Conservation (phyloP, 768 basidiomycete genomes). For the Coprinopsis sp. region DNA sequence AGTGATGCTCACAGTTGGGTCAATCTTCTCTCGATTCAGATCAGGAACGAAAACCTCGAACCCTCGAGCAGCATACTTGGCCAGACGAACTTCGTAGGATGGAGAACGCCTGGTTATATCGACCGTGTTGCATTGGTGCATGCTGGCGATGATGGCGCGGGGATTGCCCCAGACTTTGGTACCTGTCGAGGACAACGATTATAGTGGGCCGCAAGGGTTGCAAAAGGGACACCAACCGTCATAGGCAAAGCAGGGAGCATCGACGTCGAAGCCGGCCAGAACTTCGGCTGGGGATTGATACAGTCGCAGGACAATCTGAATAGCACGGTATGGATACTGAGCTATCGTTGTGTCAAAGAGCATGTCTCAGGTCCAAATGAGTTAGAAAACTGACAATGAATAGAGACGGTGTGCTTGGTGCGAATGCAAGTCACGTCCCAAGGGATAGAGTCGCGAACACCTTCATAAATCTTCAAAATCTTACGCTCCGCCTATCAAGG, state of each 20-base stretch:
- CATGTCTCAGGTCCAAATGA: neutral
- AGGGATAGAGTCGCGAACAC: slow-evolving; percentile 59
- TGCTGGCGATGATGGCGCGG: slow-evolving; percentile 54
- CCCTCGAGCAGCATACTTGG: slow-evolving; percentile 51
- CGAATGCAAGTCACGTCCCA: slow-evolving; percentile 68
- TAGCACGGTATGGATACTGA: slow-evolving; percentile 63
- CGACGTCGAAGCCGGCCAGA: slow-evolving; percentile 64
- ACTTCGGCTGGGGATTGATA: slow-evolving; percentile 63
- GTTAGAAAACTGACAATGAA: slow-evolving; percentile 43
- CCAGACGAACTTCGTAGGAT: slow-evolving; percentile 58
- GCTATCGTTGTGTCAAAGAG: slow-evolving; percentile 33
- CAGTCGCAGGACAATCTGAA: slow-evolving; percentile 62
- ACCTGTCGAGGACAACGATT: slow-evolving; percentile 21
- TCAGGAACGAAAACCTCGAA: slow-evolving; percentile 57
- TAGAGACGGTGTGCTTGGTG: slow-evolving; percentile 61
- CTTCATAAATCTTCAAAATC: slow-evolving; percentile 55
- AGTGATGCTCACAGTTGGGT: slow-evolving; percentile 59
- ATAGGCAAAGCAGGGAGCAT: slow-evolving; percentile 56
- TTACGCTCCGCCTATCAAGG: slow-evolving; percentile 49
- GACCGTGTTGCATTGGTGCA: slow-evolving; percentile 62
- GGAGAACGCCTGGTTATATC: slow-evolving; percentile 61
- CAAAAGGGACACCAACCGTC: slow-evolving; percentile 17
- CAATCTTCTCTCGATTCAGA: slow-evolving; percentile 45
- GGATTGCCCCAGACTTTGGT: slow-evolving; percentile 57
- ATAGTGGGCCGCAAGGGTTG: neutral